Evolutionary conservation across 495 filamentous ascomycete genomes (phyloP), one percentile per base, ranked within the genome.

Genomic region (Cladorrhinum samala): DNA sequence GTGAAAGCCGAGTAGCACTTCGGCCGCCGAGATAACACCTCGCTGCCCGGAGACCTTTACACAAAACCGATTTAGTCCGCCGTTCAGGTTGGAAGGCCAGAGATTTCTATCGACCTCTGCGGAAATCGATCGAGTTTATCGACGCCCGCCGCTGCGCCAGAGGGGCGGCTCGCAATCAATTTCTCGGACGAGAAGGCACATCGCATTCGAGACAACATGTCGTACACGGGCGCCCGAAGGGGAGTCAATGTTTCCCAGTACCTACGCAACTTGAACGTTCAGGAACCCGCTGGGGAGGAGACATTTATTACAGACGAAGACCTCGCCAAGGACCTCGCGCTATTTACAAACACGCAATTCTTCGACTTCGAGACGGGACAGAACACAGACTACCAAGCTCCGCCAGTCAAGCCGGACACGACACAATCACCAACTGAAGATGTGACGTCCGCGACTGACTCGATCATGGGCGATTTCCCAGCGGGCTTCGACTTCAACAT

Each of bases 341-440:
- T 94, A 58, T 95, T 96, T 78, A 94, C 90, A 53, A 96, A 96
- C 70, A 82, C 88, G 45, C 85, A 93, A 52, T 97, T 96, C 77
- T 88, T 88, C 68, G 91, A 96, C 69, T 91, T 89, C 65, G 92
- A 96, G 45, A 61, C 65, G 14, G 64, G 71, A 27, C 66, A 66
- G 40, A 65, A 62, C 57, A 68, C 67, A 37, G 60, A 71, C 53
- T 72, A 68, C 59, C 69, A 69, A 27, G 64, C 67, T 13, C 64
- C 61, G 47, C 57, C 67, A 6, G 57, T 58, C 39, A 68, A 70
- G 60, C 61, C 71, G 2, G 68, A 67, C 37, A 46, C 21, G 65
- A 67, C 61, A 38, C 46, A 64, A 9, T 63, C 72, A 6, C 64
- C 68, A 2, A 57, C 68, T 18, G 62, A 72, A 5, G 73, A 72